These are phyloP conservation scores for Pseudomicrostroma phylloplanum DNA, from an alignment of 1,284 basidiomycete species.

Conservation along the genomic window DNA sequence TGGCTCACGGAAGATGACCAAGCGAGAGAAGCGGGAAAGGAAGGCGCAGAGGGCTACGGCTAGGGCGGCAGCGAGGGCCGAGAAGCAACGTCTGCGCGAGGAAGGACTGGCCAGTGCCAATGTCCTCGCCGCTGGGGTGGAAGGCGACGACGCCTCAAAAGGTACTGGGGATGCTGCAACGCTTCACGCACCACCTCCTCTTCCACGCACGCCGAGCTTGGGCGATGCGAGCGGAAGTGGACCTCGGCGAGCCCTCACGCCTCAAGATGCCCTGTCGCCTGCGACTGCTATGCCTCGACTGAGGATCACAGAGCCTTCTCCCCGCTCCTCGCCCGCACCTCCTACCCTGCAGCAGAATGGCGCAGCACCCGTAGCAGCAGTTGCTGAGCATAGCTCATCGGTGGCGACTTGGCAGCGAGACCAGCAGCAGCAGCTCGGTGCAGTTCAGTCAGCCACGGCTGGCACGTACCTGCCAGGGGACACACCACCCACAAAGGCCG, in stretches of 20 bases:
- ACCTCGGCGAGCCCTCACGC: too few relatives aligned
- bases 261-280: constrained; percentile 22
- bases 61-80: background rate
- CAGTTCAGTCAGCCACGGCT: background rate
- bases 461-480: background rate
- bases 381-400: background rate
- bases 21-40: constrained; percentile 35
- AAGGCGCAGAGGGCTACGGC: constrained; percentile 29
- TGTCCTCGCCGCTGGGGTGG: background rate
- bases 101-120: constrained; percentile 7
- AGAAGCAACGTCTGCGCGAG: background rate
- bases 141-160: background rate
- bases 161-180: too few relatives aligned
- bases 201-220: too few relatives aligned
- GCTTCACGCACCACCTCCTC: too few relatives aligned
- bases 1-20: constrained; percentile 27
- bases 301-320: constrained; percentile 40
- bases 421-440: background rate
- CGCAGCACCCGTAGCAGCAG: constrained; percentile 21
- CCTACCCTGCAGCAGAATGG: constrained; percentile 25
- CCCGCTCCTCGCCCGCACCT: constrained; percentile 34
- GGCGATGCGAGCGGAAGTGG: too few relatives aligned
- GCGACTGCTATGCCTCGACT: constrained; percentile 33
- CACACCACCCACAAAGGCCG: constrained; percentile 1
- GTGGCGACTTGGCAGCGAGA: background rate